A percentile compares a stretch with the other conserved stretches of the same genome.
Conservation (phyloP, 2,329 filamentous ascomycete species). For the Alternaria ventricosa region DNA sequence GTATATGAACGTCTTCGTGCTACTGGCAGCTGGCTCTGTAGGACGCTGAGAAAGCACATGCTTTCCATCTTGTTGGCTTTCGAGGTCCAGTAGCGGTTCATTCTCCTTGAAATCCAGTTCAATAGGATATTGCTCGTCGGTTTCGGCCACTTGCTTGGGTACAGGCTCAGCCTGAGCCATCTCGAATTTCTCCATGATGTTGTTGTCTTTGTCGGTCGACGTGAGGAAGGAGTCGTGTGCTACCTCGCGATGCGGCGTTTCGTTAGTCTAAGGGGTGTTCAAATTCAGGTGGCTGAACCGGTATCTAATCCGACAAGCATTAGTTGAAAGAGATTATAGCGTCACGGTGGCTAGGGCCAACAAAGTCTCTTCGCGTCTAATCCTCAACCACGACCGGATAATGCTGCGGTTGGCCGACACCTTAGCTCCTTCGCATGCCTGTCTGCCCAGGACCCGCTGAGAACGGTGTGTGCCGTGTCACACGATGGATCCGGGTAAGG, state of each 20-base stretch:
- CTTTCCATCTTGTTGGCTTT: background rate
- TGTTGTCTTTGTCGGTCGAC: background rate
- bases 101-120: background rate
- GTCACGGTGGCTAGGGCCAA: background rate
- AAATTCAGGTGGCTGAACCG: background rate
- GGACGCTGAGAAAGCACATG: background rate
- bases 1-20: background rate
- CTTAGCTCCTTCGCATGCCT: background rate
- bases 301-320: background rate
- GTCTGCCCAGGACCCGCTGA: background rate
- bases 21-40: background rate
- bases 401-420: background rate
- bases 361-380: background rate
- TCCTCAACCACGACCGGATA: background rate
- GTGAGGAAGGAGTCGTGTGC: background rate
- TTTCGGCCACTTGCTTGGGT: background rate
- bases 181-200: background rate
- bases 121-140: background rate
- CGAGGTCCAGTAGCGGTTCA: constrained; percentile 1
- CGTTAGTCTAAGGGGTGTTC: background rate
- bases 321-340: background rate
- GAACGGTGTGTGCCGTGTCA: background rate
- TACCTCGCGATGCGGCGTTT: background rate
- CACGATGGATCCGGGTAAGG: background rate
- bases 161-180: background rate